Evolutionary conservation across 805 yeast species (phyloP), one percentile per base, ranked within the genome.

Genomic region (Pichia ethanolica): DNA sequence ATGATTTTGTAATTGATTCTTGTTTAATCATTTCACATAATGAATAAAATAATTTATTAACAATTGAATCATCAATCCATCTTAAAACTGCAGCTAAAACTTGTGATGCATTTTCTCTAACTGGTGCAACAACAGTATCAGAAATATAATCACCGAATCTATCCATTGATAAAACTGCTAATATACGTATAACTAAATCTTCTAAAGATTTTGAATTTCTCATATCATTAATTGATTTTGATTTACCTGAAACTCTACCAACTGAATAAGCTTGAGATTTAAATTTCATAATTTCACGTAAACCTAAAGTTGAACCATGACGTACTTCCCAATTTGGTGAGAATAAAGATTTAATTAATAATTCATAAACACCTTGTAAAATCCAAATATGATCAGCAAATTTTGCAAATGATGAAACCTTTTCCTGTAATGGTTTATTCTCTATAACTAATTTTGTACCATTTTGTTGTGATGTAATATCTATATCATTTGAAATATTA

Each of bases 41-140:
- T 20, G 83, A 81, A 10, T 71, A 60, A 61, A 89, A 91, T 0
- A 88, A 79, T 44, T 75, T 72, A 8, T 80, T 59, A 7, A 86
- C 83, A 1, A 78, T 69, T 3, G 72, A 75, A 38, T 77, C 77
- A 20, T 81, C 75, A 45, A 93, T 67, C 65, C 89, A 93, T n/a
- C 85, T 70, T 42, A 93, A 69, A 38, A 91, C 68, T 1, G 97
- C 96, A 13, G 96, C 98, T 44, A 93, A 68, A 0, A 97, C 81
- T 67, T 93, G 99, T 0, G 97, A 97, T 32, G 91, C 89, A 35
- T 96, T 89, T 67, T 95, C 99, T 61, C 99, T 73, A 5, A 93
- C 98, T 1, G 99, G 99, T 0, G 98, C 98, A 37, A 93, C 95
- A 12, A 93, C 99, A 7, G 96, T 95, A 62, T 93, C 99, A 40